Evolutionary conservation across 257 asterid species (phyloP).

Genomic region (Lithospermum erythrorhizon): DNA sequence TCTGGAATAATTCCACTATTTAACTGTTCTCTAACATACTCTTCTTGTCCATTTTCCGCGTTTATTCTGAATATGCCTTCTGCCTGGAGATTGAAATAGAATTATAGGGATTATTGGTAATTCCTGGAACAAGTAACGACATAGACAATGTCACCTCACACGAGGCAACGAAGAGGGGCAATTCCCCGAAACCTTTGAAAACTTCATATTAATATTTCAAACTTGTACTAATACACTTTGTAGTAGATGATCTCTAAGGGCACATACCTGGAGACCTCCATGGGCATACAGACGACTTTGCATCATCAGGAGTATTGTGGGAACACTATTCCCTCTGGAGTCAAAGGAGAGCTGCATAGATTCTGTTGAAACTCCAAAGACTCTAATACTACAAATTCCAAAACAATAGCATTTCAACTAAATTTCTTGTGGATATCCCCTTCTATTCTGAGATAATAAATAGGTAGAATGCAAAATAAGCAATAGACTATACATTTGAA

Average conservation of each 20-base stretch:
- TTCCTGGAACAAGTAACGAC: neutral
- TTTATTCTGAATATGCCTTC: constrained; percentile 83
- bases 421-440: neutral
- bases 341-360: constrained; percentile 93
- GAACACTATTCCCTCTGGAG: constrained; percentile 73
- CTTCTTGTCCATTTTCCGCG: constrained; percentile 64
- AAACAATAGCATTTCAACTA: constrained; percentile 2
- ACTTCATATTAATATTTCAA: too few relatives aligned
- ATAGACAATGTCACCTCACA: neutral
- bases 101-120: neutral
- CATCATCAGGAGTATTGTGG: constrained; percentile 83
- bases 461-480: neutral
- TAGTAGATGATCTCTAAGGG: too few relatives aligned
- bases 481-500: neutral
- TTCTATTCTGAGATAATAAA: too few relatives aligned
- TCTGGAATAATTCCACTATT: constrained; percentile 51
- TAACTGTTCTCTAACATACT: constrained; percentile 50
- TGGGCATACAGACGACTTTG: constrained; percentile 62
- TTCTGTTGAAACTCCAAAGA: constrained; percentile 86
- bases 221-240: neutral
- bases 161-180: neutral
- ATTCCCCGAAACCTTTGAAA: too few relatives aligned
- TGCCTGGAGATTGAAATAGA: constrained; percentile 22
- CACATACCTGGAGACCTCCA: constrained; percentile 71
- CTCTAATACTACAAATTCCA: constrained; percentile 45